Conservation (phyloP, 192 early-diverging fungal species). For the Gaertneriomyces semiglobifer region DNA sequence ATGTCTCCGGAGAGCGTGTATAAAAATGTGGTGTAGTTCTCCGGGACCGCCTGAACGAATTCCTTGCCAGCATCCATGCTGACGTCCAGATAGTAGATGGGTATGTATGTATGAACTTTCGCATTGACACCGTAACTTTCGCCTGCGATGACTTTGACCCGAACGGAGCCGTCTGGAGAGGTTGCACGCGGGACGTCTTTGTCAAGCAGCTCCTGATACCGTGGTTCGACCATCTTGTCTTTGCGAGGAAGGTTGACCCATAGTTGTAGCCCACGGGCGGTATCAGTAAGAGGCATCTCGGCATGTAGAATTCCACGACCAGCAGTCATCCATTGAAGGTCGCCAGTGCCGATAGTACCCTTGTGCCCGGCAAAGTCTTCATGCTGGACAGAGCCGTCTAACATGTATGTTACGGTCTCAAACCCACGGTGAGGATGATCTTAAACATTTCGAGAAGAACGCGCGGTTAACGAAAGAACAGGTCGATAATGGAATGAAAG, state of each 20-base stretch:
- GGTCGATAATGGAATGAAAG: no score
- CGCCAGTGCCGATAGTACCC: constrained; percentile 44
- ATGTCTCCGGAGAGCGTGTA: constrained; percentile 59
- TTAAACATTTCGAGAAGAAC: constrained; percentile 22
- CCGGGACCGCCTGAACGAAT: constrained; percentile 56
- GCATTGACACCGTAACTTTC: constrained; percentile 66
- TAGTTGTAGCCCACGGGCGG: constrained; percentile 52
- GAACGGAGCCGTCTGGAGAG: constrained; percentile 44
- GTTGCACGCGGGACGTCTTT: constrained; percentile 61
- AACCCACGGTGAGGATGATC: constrained; percentile 66
- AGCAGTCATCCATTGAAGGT: constrained; percentile 68
- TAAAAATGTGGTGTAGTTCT: constrained; percentile 54
- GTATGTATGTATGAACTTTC: constrained; percentile 70
- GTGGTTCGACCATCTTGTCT: constrained; percentile 59
- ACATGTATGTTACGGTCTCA: constrained; percentile 65
- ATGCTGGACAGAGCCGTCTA: constrained; percentile 56
- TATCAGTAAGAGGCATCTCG: constrained; percentile 45
- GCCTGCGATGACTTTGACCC: constrained; percentile 87
- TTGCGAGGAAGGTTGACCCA: constrained; percentile 79
- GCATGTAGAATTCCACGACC: constrained; percentile 64
- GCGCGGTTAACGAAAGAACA: neutral
- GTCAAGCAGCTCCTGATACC: constrained; percentile 53
- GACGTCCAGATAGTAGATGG: constrained; percentile 77
- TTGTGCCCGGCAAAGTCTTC: constrained; percentile 58
- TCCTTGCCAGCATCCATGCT: constrained; percentile 57